Evolutionary conservation across 306 rosid species (phyloP).

Genomic region (Mimosa bimucronata): DNA sequence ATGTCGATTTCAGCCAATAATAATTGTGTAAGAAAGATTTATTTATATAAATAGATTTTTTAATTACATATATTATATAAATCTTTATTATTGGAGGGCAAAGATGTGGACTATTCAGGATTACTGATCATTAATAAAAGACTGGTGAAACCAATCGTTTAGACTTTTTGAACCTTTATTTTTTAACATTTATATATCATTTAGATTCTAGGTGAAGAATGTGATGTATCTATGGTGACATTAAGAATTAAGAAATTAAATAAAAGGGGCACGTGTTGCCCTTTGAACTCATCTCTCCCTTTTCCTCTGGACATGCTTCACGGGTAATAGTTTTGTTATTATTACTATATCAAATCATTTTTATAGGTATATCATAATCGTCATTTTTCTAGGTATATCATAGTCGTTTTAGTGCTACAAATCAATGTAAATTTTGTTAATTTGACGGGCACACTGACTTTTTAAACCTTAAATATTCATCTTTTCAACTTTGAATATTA

Average conservation of each 20-base stretch:
- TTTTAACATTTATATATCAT: neutral
- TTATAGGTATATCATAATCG: too few species aligned
- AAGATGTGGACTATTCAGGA: neutral
- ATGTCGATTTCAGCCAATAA: slow-evolving; percentile 11
- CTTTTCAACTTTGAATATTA: neutral
- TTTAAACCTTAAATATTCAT: neutral
- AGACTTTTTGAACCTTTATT: neutral
- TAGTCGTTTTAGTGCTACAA: neutral
- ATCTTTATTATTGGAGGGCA: slow-evolving; percentile 38
- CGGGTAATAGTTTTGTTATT: neutral
- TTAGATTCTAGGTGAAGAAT: neutral
- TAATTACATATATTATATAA: too few species aligned
- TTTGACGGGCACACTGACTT: neutral
- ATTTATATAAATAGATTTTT: too few species aligned
- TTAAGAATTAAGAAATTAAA: slow-evolving; percentile 7
- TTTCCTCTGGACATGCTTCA: neutral
- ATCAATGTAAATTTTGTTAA: neutral
- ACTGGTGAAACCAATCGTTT: slow-evolving; percentile 44
- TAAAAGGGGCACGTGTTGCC: slow-evolving; percentile 33
- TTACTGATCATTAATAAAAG: neutral
- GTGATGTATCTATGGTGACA: slow-evolving; percentile 39
- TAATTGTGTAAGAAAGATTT: neutral
- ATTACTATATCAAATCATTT: too few species aligned
- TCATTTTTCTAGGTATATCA: too few species aligned
- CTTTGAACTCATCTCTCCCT: slow-evolving; percentile 39